phyloP scores from a whole-genome alignment of 2,329 filamentous ascomycete genomes.

The Pleomassaria siparia region DNA sequence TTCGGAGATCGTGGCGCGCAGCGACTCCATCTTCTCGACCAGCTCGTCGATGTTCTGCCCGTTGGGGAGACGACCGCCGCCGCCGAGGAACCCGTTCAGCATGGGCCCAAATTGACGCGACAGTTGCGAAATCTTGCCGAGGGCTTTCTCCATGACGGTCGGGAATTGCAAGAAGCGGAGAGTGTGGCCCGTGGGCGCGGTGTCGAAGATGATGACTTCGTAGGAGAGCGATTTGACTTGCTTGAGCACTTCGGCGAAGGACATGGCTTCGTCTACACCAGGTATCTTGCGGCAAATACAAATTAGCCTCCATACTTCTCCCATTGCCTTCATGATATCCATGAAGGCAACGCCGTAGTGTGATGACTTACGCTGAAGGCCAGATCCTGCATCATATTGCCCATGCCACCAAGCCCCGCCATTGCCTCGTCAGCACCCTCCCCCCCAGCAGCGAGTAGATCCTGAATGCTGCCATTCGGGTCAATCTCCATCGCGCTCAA shows the following conservation, averaged over 20 bases:
- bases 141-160: conserved; percentile 94
- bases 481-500: conserved; percentile 99
- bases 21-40: conserved; percentile 89
- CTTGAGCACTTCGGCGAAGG: conserved; percentile 97
- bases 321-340: background rate
- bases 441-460: conserved; percentile 78
- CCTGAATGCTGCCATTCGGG: conserved; percentile 96
- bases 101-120: conserved; percentile 94
- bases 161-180: conserved; percentile 98
- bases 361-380: conserved; percentile 78
- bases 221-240: conserved; percentile 99
- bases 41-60: conserved; percentile 92
- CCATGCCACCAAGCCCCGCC: conserved; percentile 68
- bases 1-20: conserved; percentile 90
- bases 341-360: background rate
- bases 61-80: conserved; percentile 75
- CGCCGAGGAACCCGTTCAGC: conserved; percentile 87
- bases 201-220: conserved; percentile 99
- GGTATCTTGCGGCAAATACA: conserved; percentile 74
- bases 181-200: conserved; percentile 95
- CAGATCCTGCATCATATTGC: conserved; percentile 97
- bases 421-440: conserved; percentile 71
- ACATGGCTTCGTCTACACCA: conserved; percentile 99
- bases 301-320: conserved; percentile 8
- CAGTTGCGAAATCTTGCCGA: conserved; percentile 95